Base-by-base conservation (phyloP, 495 filamentous ascomycete species). In the Viridothelium virens region DNA sequence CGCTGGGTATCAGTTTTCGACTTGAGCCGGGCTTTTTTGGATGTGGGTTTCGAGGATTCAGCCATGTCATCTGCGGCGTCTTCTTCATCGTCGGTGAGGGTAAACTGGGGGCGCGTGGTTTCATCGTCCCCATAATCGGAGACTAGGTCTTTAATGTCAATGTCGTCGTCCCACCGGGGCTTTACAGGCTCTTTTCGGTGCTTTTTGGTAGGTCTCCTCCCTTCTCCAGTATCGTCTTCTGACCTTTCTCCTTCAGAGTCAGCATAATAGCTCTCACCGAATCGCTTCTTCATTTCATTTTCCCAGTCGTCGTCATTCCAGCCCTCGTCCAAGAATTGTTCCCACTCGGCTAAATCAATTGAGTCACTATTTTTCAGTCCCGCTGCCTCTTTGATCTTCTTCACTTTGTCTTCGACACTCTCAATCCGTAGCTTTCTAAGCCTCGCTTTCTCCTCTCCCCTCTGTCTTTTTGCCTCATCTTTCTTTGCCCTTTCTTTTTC, bases 91-190 rank as follows among this genome's bases (percentile, higher is more conserved):
- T 78, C 76, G 4, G 85, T 83, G 2, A 87, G 76, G 1, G 79
- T 78, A 59, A 88, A 75, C 0, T 76, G 73, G 33, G 86, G 84
- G 64, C 81, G 77, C n/a, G 71, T 67, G 10, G 69, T 70, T 12
- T 80, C 81, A 10, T 78, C 74, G 14, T 90, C 80, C 12, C 83
- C 84, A 72, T 95, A 97, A 66, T 94, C 91, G 2, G 92, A 91
- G 47, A 96, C 77, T 38, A 98, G 77, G 74, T 98, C 93, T 37
- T 86, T 89, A 78, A 97, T 97, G 71, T 96, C 92, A 71, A 97
- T 96, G 71, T 98, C 94, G 70, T 96, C 91, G 66, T 96, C 89
- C 90, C 92, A 98, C 65, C 86, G 90, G 25, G 94, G 94, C 81
- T 98, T 98, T 81, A 91, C 94, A 25, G 84, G 77, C 67, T 85